phyloP scores from a whole-genome alignment of 805 yeast species.

The Zygosaccharomyces lentus region DNA sequence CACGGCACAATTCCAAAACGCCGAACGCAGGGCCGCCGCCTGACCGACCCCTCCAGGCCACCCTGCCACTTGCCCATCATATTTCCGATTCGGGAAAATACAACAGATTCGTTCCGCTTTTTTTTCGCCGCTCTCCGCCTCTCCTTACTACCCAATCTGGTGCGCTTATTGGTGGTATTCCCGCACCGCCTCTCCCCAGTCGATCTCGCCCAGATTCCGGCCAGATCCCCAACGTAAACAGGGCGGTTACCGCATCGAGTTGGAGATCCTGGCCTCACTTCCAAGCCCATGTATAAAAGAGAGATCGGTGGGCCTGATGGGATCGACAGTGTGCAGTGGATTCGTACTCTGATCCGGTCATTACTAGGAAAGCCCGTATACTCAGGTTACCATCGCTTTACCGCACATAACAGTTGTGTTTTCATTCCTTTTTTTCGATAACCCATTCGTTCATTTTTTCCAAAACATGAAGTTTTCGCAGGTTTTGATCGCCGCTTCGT shows the following conservation, averaged over 20 bases:
- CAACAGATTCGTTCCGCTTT: not conserved
- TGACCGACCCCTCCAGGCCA: not conserved
- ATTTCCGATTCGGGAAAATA: conserved; percentile 4
- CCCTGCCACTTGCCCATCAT: conserved; percentile 3
- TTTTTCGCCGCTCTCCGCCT: not conserved
- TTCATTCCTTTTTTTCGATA: conserved; percentile 12
- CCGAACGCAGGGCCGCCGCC: not conserved
- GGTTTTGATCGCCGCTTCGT: conserved; percentile 21
- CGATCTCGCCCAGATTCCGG: not conserved
- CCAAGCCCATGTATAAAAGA: conserved; percentile 4
- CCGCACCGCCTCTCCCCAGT: conserved; percentile 6
- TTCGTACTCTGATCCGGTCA: not conserved
- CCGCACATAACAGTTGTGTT: conserved; percentile 9
- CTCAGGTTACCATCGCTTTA: conserved; percentile 2
- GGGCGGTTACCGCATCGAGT: conserved; percentile 6
- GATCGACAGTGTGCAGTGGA: not conserved
- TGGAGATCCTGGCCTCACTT: not conserved
- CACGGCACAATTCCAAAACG: not conserved
- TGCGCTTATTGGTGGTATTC: conserved; percentile 2
- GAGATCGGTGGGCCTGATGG: not conserved
- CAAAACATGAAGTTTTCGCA: conserved; percentile 24
- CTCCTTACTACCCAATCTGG: conserved; percentile 2
- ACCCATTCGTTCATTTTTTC: conserved; percentile 2
- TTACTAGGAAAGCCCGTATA: not conserved
- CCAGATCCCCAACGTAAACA: conserved; percentile 6